phyloP scores from a whole-genome alignment of 1,284 basidiomycete genomes.

The Tylopilus microsporus region DNA sequence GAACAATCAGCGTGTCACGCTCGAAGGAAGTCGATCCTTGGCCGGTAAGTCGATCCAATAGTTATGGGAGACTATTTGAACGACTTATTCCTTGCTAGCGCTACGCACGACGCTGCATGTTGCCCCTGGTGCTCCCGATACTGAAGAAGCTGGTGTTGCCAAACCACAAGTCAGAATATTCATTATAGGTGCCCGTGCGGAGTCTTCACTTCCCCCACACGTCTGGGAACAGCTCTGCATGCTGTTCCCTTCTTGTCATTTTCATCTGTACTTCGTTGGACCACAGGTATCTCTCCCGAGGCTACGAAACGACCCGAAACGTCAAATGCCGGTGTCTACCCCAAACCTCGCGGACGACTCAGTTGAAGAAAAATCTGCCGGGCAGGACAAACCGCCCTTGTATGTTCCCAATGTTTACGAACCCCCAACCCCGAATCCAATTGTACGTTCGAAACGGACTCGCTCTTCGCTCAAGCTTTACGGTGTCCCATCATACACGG shows the following conservation, averaged over 20 bases:
- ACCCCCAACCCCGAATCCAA: conserved; percentile 71
- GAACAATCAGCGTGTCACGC: conserved; percentile 81
- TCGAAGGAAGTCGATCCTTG: conserved; percentile 88
- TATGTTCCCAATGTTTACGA: conserved; percentile 74
- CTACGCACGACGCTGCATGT: conserved; percentile 87
- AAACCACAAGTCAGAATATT: conserved; percentile 90
- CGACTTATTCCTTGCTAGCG: conserved; percentile 47
- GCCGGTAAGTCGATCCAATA: conserved; percentile 56
- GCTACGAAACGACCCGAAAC: conserved; percentile 30
- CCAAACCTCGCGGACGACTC: conserved; percentile 1
- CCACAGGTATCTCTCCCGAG: conserved; percentile 88
- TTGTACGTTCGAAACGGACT: conserved; percentile 61
- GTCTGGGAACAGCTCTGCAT: conserved; percentile 93
- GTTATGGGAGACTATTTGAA: conserved; percentile 4
- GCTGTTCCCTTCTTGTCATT: conserved; percentile 87
- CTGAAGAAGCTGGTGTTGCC: conserved; percentile 61
- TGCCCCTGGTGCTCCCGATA: conserved; percentile 72
- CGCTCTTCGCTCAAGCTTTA: conserved; percentile 70
- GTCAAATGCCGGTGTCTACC: conserved; percentile 19
- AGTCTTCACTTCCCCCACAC: conserved; percentile 90
- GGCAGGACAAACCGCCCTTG: conserved; percentile 40
- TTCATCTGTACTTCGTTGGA: conserved; percentile 95
- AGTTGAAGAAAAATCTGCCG: conserved; percentile 4
- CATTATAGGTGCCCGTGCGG: conserved; percentile 91
- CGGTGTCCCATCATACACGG: conserved; percentile 88